Percentiles rank a stretch among this genome's conserved stretches.
Evolutionary conservation across 2,329 filamentous ascomycete species (phyloP).

Genomic region (Thielaviopsis punctulata): DNA sequence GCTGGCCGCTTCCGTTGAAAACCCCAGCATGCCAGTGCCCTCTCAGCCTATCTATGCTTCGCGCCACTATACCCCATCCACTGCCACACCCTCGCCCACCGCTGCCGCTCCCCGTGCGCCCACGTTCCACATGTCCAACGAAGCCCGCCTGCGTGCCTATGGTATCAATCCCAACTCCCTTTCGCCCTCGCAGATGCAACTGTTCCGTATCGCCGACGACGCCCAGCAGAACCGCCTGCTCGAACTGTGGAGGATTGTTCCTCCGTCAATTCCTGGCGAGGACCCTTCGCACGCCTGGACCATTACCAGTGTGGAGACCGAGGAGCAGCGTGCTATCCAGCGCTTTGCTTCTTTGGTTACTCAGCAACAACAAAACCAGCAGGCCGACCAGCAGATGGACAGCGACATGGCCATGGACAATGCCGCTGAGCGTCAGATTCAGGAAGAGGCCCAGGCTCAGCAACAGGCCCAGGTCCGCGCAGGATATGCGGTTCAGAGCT

Average conservation of each 20-base stretch:
- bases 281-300: conserved; percentile 36
- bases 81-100: background rate
- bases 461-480: conserved; percentile 4
- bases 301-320: conserved; percentile 36
- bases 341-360: conserved; percentile 35
- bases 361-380: conserved; percentile 18
- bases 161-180: conserved; percentile 54
- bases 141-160: conserved; percentile 44
- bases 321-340: conserved; percentile 40
- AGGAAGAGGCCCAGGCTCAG: background rate
- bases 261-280: conserved; percentile 40
- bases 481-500: conserved; percentile 3
- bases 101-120: background rate
- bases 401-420: conserved; percentile 10
- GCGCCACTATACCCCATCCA: conserved; percentile 3
- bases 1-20: conserved; percentile 7
- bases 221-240: conserved; percentile 59
- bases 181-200: conserved; percentile 55
- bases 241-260: conserved; percentile 72
- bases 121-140: conserved; percentile 19
- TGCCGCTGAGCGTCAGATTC: background rate
- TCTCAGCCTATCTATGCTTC: conserved; percentile 2
- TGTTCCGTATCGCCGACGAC: conserved; percentile 60
- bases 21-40: conserved; percentile 3
- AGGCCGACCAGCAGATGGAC: conserved; percentile 3